Evolutionary conservation across 2,329 filamentous ascomycete species (phyloP).

Genomic region (Amauroascus verrucosus): DNA sequence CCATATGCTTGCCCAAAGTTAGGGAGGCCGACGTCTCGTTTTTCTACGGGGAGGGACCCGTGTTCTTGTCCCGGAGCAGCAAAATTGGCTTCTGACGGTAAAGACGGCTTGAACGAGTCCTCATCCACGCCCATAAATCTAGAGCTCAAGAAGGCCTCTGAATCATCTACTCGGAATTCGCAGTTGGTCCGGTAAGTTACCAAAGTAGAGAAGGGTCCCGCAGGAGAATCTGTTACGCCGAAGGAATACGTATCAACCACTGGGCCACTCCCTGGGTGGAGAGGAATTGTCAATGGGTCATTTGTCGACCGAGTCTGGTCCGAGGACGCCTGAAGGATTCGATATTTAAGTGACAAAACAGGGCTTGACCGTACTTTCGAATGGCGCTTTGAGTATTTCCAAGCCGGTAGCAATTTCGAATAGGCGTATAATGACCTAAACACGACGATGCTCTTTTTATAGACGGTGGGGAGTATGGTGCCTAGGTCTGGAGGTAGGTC

Average conservation of each 20-base stretch:
- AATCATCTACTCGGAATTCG: constrained; percentile 83
- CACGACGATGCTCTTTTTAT: constrained; percentile 94
- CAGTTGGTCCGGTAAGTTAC: constrained; percentile 81
- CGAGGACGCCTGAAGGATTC: constrained; percentile 55
- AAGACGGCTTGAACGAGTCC: constrained; percentile 70
- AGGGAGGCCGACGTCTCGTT: constrained; percentile 38
- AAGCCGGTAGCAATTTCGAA: constrained; percentile 71
- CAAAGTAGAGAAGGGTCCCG: constrained; percentile 69
- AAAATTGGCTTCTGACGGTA: constrained; percentile 43
- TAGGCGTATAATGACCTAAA: constrained; percentile 82
- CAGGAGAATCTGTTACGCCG: constrained; percentile 73
- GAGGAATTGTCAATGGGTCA: constrained; percentile 61
- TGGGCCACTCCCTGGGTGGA: constrained; percentile 54
- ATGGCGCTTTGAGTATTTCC: constrained; percentile 69
- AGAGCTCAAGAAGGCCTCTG: constrained; percentile 81
- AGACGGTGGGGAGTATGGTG: constrained; percentile 68
- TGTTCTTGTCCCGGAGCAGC: constrained; percentile 40
- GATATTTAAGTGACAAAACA: constrained; percentile 64
- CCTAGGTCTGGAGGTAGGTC: constrained; percentile 45
- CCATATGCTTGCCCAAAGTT: constrained; percentile 75
- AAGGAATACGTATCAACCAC: constrained; percentile 69
- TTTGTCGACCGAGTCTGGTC: constrained; percentile 41
- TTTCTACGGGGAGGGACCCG: constrained; percentile 64
- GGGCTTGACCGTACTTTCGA: constrained; percentile 57
- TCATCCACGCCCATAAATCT: constrained; percentile 89